phyloP scores from a whole-genome alignment of 2,329 filamentous ascomycete species.

The Cercospora sp. region DNA sequence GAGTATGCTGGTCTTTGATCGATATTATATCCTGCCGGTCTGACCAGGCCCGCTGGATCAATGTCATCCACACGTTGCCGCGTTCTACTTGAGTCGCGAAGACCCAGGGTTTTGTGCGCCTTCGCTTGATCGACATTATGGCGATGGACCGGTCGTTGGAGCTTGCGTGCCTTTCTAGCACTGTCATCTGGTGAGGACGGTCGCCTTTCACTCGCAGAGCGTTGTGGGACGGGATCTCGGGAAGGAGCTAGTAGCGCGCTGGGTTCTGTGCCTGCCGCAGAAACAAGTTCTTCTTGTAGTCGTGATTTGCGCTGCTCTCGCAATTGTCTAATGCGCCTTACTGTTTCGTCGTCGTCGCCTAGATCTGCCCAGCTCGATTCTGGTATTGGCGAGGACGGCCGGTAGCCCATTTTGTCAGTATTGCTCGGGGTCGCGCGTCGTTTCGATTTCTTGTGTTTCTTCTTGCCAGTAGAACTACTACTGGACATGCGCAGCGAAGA shows the following conservation, averaged over 20 bases:
- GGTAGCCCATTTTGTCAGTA: constrained; percentile 21
- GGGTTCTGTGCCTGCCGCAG: neutral
- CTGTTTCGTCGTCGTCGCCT: constrained; percentile 52
- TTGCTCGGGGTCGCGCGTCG: constrained; percentile 21
- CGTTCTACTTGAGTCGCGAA: constrained; percentile 25
- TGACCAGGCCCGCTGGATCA: constrained; percentile 9
- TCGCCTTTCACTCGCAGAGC: constrained; percentile 16
- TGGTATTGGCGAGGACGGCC: constrained; percentile 32
- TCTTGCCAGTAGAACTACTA: constrained; percentile 33
- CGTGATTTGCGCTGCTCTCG: constrained; percentile 58
- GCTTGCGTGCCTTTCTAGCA: constrained; percentile 18
- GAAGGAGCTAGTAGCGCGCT: neutral
- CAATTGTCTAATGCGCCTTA: constrained; percentile 59
- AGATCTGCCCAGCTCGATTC: constrained; percentile 40
- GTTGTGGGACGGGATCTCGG: constrained; percentile 15
- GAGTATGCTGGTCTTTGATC: constrained; percentile 19
- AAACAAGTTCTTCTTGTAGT: constrained; percentile 47
- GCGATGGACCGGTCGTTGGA: constrained; percentile 23
- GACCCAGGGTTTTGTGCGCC: constrained; percentile 46
- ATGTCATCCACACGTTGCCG: neutral
- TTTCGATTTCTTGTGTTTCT: constrained; percentile 33
- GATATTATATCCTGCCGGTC: neutral
- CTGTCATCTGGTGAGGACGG: constrained; percentile 23
- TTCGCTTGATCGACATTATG: constrained; percentile 39
- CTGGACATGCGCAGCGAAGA: constrained; percentile 41